Conservation (phyloP, 306 rosid species). For the Cyamopsis tetragonoloba region DNA sequence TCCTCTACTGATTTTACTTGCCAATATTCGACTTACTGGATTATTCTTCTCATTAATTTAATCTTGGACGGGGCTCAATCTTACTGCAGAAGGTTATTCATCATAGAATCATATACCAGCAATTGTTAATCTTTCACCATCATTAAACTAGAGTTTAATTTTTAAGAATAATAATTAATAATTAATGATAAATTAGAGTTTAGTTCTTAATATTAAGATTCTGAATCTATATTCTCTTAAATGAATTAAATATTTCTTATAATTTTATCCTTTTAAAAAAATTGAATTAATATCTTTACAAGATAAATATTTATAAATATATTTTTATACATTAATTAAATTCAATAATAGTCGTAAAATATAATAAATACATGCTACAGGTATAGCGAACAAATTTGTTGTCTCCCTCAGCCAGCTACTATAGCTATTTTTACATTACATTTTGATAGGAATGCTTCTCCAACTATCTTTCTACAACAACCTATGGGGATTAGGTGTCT, state of each 20-base stretch:
- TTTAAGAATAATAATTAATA: no score
- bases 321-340: background rate
- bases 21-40: background rate
- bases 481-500: no score
- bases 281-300: background rate
- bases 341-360: background rate
- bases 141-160: no score
- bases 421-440: background rate
- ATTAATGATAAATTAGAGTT: no score
- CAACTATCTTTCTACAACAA: conserved; percentile 22
- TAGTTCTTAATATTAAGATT: no score
- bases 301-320: background rate
- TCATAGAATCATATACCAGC: no score
- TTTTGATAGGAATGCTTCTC: conserved; percentile 36
- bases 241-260: background rate
- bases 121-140: no score
- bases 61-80: background rate
- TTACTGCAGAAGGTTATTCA: background rate
- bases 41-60: background rate
- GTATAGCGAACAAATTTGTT: background rate
- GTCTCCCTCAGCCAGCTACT: conserved; percentile 26
- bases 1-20: background rate
- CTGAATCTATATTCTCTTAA: no score
- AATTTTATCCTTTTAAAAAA: background rate
- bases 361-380: background rate